Evolutionary conservation across 495 filamentous ascomycete species (phyloP).

Genomic region (Hypomontagnella monticulosa): DNA sequence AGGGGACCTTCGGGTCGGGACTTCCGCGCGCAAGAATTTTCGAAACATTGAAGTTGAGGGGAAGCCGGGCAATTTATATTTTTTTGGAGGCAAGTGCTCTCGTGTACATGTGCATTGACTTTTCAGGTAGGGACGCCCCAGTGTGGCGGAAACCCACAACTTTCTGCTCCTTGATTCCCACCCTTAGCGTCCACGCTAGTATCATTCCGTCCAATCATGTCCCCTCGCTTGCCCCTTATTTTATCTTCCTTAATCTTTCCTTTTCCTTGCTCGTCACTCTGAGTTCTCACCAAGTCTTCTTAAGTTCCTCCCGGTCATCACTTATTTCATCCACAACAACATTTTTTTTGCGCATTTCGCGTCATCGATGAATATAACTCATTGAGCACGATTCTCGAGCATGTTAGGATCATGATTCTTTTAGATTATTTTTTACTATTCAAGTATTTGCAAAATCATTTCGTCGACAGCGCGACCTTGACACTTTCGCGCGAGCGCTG

Average conservation of each 20-base stretch:
- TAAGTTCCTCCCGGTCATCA: conserved; percentile 35
- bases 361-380: neutral
- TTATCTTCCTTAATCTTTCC: conserved; percentile 40
- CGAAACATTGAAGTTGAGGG: conserved; percentile 57
- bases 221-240: conserved; percentile 44
- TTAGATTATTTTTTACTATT: too few species aligned
- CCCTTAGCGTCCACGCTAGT: conserved; percentile 55
- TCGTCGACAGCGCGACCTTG: neutral
- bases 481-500: conserved; percentile 6
- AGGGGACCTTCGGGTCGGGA: conserved; percentile 59
- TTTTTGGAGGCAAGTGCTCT: conserved; percentile 46
- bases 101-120: conserved; percentile 42
- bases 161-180: conserved; percentile 41
- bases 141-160: conserved; percentile 47
- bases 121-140: conserved; percentile 44
- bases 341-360: neutral
- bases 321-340: conserved; percentile 21
- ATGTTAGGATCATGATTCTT: too few species aligned
- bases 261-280: conserved; percentile 44
- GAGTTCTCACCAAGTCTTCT: conserved; percentile 44
- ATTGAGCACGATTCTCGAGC: too few species aligned
- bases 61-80: conserved; percentile 60
- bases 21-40: conserved; percentile 56
- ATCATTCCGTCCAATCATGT: conserved; percentile 56
- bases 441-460: too few species aligned